Base-by-base conservation (phyloP, 495 filamentous ascomycete species). In the Barbatosphaeria neglecta region DNA sequence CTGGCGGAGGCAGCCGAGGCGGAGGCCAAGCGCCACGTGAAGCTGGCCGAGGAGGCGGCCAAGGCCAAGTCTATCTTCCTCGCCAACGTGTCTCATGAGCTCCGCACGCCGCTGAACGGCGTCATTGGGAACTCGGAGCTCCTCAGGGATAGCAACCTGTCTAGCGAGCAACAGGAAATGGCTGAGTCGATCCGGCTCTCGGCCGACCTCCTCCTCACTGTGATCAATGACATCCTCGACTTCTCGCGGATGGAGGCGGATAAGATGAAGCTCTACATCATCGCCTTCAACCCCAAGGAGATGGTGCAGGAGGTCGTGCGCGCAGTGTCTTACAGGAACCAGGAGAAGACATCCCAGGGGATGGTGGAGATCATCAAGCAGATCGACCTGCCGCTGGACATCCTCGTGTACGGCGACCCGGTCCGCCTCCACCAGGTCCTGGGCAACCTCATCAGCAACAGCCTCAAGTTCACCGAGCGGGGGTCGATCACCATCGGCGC, bases 201-300 rank as follows among this genome's bases (percentile, higher is more conserved):
- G 49, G 89, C 88, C 4, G 87, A 95, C 58, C 83, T 90, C 7
- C 68, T 95, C 7, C 73, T 95, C n/a, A 89, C 84, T 0, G 83
- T 95, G 45, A 95, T 95, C 70, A 95, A 95, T 57, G 89, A 95
- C 53, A 90, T 95, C 19, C 70, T 95, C 1, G 89, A 95, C 61
- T 95, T 92, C 59, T 92, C 87, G 24, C 88, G 92, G 58, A 79
- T 95, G 58, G 89, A 95, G 61, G 89, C 89, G 15, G 89, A 90
- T 55, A 95, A 94, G 68, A 92, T 95, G 86, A 87, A 87, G 61
- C 81, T 94, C 8, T 90, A 86, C 46, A 83, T 83, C 10, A 87
- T 90, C 42, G 86, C 87, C 2, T 76, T 94, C 52, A 90, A 85
- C 46, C 74, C 92, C 0, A 83, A 80, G 52, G 86, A 89, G 61